Base-by-base conservation (phyloP, 2,329 filamentous ascomycete genomes). In the Chrysoporthe deuterocubensis region DNA sequence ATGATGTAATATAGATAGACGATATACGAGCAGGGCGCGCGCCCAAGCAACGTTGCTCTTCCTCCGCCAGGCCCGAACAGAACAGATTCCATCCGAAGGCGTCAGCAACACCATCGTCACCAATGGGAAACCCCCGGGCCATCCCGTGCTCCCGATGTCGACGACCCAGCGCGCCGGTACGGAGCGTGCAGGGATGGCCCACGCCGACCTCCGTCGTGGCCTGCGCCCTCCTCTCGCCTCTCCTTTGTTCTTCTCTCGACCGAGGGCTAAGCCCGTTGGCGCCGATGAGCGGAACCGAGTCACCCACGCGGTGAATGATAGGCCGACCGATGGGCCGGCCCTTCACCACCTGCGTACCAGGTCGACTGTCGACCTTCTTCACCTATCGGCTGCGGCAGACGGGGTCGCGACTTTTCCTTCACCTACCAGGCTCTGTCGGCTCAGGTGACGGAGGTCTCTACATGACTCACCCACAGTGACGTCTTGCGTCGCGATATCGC, bases 301-400 rank as follows among this genome's bases (percentile, higher is more conserved):
- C 37, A 26, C 26, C 26, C 2, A 26, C 26, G 26, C 26, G 26
- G 26, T 26, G 26, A 26, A 26, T 26, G 26, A 26, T 26, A 26
- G 26, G 26, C 26, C 26, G 26, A 26, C 26, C 26, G 26, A 26
- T 0, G 26, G 26, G 26, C 26, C 26, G 26, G 26, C 26, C 2
- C 26, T 26, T 26, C 26, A 26, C 26, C 26, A 9, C 32, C 32
- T n/a, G 14, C 5, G 6, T 18, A 14, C 16, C 13, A 57, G 54
- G 54, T 57, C 14, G 58, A 61, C 58, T 48, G 58, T 61, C 58
- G 43, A 44, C 58, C 58, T 44, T 34, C 13, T 58, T 43, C 18
- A 18, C 32, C 21, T 9, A 1, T 26, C 7, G 26, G 14, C 7
- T 14, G 16, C 26, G 34, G 14, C 6, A 40, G n/a, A 37, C 21